Evolutionary conservation across 106 monocot genomes (phyloP), one percentile per base, ranked within the genome.

Genomic region (Allium sativum): DNA sequence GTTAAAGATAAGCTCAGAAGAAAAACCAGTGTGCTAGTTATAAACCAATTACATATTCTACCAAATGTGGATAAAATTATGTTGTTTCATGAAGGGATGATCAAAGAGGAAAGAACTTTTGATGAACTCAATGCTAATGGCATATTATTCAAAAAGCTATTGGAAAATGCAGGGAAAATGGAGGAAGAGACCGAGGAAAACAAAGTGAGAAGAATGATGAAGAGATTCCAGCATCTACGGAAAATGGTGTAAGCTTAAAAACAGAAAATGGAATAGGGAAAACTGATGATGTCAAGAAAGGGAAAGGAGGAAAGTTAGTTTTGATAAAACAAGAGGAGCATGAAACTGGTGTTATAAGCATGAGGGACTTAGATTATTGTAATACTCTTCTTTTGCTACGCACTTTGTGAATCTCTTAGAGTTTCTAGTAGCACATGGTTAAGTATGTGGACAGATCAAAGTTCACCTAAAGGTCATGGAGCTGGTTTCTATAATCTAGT

Each of bases 101-200:
- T 98, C 11, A 98, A 92, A 78, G 98, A 98, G 70, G 80, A 82
- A 76, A 92, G 98, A 45, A 98, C 98, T 7, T 98, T 78, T 81
- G 98, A 98, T 59, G 82, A 92, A 72, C 82, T 98, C 57, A 92
- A 47, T 72, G 68, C 21, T 40, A 71, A 68, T 72, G 98, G 98
- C 21, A 51, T 68, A 1, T 66, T 92, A 21, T 98, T 98, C 61
- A 81, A 88, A 71, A 92, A 98, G 22, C 70, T 98, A 56, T 92
- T 98, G 98, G 98, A 98, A 78, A 98, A 88, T 98, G 98, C 98
- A 65, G 98, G 98, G 44, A 98, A 88, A 79, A 82, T 92, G 85
- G 92, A 98, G 72, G 98, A 98, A 45, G 80, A 82, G 42, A 42
- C 68, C 44, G 91, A 91, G 21, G 81, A 85, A 55, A 74, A 40